Conservation (phyloP, 495 filamentous ascomycete species). For the Aspergillus conjunctus region DNA sequence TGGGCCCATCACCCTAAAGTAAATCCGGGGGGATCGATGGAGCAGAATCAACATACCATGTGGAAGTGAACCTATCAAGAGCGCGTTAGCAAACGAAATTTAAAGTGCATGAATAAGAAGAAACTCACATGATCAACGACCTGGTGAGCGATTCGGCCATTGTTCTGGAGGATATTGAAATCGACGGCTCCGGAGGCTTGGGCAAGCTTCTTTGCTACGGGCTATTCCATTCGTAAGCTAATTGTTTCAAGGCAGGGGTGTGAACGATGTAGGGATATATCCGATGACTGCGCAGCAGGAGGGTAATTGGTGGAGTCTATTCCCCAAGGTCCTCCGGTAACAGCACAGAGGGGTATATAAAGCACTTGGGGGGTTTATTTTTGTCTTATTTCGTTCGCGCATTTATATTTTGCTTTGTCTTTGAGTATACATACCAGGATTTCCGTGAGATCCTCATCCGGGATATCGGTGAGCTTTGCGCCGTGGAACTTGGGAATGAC, state of each 20-base stretch:
- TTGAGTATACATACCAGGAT: slow-evolving; percentile 63
- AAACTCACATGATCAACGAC: slow-evolving; percentile 82
- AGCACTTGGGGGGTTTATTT: neutral
- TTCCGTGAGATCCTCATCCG: slow-evolving; percentile 83
- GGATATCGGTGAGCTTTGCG: slow-evolving; percentile 88
- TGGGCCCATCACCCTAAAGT: neutral
- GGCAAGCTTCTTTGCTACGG: slow-evolving; percentile 85
- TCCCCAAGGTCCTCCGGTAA: slow-evolving; percentile 27
- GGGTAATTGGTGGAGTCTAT: no score
- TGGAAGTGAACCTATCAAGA: slow-evolving; percentile 80
- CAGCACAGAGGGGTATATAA: no score
- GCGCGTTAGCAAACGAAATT: neutral
- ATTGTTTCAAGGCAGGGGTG: slow-evolving; percentile 1
- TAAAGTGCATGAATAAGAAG: neutral
- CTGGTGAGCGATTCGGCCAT: slow-evolving; percentile 91
- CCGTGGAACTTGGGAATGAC: slow-evolving; percentile 97
- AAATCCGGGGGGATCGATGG: neutral
- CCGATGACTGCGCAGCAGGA: no score
- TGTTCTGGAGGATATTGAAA: slow-evolving; percentile 97
- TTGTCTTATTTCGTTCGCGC: neutral
- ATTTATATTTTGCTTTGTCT: neutral
- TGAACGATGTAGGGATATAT: no score
- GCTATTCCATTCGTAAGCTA: slow-evolving; percentile 44
- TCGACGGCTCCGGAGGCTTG: slow-evolving; percentile 71
- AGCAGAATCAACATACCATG: slow-evolving; percentile 59